Conservation (phyloP, 1,284 basidiomycete genomes). For the Caloboletus inedulis region DNA sequence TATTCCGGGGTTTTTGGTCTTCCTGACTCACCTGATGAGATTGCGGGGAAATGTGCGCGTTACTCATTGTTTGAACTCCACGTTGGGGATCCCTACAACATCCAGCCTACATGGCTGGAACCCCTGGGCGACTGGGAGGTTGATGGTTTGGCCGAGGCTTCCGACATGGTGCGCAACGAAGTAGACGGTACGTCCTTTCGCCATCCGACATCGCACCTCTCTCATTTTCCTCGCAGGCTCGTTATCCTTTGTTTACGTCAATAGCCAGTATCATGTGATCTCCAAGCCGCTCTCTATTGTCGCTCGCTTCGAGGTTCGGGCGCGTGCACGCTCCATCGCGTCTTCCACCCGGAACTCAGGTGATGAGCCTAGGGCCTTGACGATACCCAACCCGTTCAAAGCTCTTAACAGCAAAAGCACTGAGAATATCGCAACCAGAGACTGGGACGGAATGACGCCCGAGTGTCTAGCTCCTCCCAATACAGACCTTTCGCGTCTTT, state of each 20-base stretch:
- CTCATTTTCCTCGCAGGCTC: slow-evolving; percentile 31
- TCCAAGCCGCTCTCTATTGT: slow-evolving; percentile 34
- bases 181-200: slow-evolving; percentile 41
- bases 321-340: slow-evolving; percentile 16
- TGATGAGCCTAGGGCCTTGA: slow-evolving; percentile 27
- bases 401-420: slow-evolving; percentile 32
- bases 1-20: slow-evolving; percentile 27
- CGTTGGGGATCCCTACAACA: slow-evolving; percentile 34
- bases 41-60: slow-evolving; percentile 14
- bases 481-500: slow-evolving; percentile 23
- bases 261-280: slow-evolving; percentile 26
- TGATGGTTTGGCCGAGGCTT: slow-evolving; percentile 44
- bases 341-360: slow-evolving; percentile 20
- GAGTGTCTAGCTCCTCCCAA: slow-evolving; percentile 5
- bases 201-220: slow-evolving; percentile 1
- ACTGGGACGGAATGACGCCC: neutral
- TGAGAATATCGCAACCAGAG: slow-evolving; percentile 35
- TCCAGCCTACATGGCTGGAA: slow-evolving; percentile 41
- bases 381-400: slow-evolving; percentile 59
- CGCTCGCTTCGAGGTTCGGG: slow-evolving; percentile 18
- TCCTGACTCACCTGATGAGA: slow-evolving; percentile 16
- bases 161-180: slow-evolving; percentile 43
- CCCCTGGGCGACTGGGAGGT: slow-evolving; percentile 55
- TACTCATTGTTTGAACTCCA: slow-evolving; percentile 48
- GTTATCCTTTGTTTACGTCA: slow-evolving; percentile 26